Evolutionary conservation across 768 basidiomycete genomes (phyloP), one percentile per base, ranked within the genome.

Genomic region (Austroboletus festivus): DNA sequence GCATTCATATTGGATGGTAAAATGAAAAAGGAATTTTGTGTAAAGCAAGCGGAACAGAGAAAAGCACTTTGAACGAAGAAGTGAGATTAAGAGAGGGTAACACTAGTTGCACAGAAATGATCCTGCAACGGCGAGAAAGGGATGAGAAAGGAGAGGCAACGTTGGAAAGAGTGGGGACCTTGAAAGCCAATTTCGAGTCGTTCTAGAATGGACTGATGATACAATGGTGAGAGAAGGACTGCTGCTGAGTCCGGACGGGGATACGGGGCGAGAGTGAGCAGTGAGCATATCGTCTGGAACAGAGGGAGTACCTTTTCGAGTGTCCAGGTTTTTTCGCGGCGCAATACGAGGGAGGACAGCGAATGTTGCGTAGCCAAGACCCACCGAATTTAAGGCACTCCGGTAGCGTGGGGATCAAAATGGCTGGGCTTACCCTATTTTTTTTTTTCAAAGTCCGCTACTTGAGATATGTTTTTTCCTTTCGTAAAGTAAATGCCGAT

Each of bases 191-290:
- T 77, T 83, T 82, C 80, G 75, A 77, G 81, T 80, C 81, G 76
- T 81, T 85, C 82, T 83, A 82, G 60, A 75, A 78, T 75, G 79
- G 77, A 81, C 72, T 88, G 86, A 75, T 89, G 83, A 64, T 90
- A 90, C 87, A 90, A 80, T 76, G 73, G 69, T 77, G 79, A 76
- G 73, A 68, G 63, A 71, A 63, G 68, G 72, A 73, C 77, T 72
- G 46, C 15, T 16, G 50, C 50, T 65, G 61, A 46, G 61, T 46
- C 46, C 57, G 15, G 35, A 48, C n/a, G 53, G 42, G 52, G 44
- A 65, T 67, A 61, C 44, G 60, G 46, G 48, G 51, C 7, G 50
- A 48, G 44, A 41, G 54, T 57, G 51, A 55, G 55, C 9, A 15
- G 5, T n/a, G 40, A 47, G 53, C 38, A 19, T n/a, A 6, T 16